Base-by-base conservation (phyloP, 352 stramenopile genomes). In the Phytophthora citricola region DNA sequence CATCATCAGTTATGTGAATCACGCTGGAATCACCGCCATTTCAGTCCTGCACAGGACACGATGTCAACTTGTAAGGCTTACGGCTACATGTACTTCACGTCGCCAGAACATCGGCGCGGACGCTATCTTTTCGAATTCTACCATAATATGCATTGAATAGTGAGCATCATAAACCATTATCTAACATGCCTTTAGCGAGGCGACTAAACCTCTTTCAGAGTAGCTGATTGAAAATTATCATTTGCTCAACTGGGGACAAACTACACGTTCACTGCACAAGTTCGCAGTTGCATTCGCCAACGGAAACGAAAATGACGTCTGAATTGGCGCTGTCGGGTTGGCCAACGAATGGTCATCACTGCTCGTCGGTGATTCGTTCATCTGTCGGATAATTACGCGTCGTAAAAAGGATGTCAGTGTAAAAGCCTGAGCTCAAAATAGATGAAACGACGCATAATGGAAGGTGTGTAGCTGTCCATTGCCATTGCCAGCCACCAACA, bases 161-260 rank as follows among this genome's bases (percentile, higher is more conserved):
- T 71, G 84, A 93, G 85, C 85, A 93, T 93, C 85, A 93, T 78
- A 83, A 81, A 69, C 59, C 69, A 40, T 79, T 93, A 54, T 83
- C 85, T 85, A 91, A 74, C 85, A 93, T 88, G 72, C 41, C 48
- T 77, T 91, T 87, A 69, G 76, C 76, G 83, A 88, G 81, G 88
- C 85, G 85, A 93, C 85, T 93, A 93, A 93, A 92, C 88, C 81
- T 85, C 87, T 79, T 90, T 93, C 85, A 85, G 85, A 91, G 85
- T 93, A 93, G 85, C 85, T 93, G 85, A 92, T 93, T 93, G 63
- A 82, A 89, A 81, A 71, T 49, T 62, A 93, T 93, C 85, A 93
- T 85, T 90, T 92, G 85, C 83, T 89, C 81, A 68, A 61, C 26
- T 3, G 22, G 17, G 9, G 39, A 12, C 31, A 36, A 36, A 36